Percentiles rank a stretch among this genome's conserved stretches.
phyloP scores from a whole-genome alignment of 2,329 filamentous ascomycete species.

The Aspergillus novoparasiticus region DNA sequence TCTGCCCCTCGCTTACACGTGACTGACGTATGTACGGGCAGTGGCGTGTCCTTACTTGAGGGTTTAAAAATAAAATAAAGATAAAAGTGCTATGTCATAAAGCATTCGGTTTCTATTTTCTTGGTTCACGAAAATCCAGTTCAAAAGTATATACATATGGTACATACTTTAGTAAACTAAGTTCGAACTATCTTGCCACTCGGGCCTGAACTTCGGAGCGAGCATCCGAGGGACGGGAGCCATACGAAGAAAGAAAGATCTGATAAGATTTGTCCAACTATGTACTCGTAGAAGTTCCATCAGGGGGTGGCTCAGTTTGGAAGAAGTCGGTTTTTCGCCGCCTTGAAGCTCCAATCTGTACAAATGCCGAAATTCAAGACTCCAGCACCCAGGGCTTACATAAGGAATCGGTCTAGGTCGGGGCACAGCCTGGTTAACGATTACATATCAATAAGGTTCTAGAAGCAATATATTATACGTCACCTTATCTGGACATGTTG shows the following conservation, averaged over 20 bases:
- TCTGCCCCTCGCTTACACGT: not conserved
- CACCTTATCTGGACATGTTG: not conserved
- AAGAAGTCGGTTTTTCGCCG: not conserved
- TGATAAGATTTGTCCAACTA: conserved; percentile 17
- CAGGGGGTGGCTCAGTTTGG: not conserved
- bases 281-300: not conserved
- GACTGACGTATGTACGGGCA: not conserved
- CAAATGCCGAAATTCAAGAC: not conserved
- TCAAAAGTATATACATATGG: not conserved
- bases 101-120: not conserved
- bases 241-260: conserved; percentile 4
- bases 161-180: not conserved
- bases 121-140: not conserved
- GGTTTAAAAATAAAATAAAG: not conserved
- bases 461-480: not conserved
- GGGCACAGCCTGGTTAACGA: not conserved
- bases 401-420: not conserved
- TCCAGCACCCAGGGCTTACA: not conserved
- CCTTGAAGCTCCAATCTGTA: not conserved
- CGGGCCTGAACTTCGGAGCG: not conserved
- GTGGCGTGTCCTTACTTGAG: not conserved
- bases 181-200: not conserved
- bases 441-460: conserved; percentile 1
- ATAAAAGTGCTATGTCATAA: not conserved
- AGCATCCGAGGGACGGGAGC: not conserved